Conservation (phyloP, 495 filamentous ascomycete species). For the Talaromyces proteolyticus region DNA sequence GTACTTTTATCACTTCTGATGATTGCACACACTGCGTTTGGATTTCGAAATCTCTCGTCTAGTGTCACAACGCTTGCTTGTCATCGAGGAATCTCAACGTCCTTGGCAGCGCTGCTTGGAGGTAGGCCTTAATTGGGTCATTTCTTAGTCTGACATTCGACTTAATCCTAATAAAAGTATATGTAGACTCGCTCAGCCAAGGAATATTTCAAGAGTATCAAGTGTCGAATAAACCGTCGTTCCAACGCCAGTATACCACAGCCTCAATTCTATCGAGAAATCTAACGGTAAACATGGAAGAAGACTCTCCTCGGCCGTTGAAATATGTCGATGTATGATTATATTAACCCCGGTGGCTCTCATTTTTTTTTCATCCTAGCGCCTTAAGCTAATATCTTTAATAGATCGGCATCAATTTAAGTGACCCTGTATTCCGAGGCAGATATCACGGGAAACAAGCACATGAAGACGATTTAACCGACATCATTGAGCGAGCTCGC, state of each 20-base stretch:
- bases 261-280: neutral
- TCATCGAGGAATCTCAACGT: neutral
- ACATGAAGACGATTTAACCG: conserved; percentile 73
- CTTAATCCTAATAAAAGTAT: neutral
- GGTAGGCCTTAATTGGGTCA: neutral
- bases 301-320: conserved; percentile 20
- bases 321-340: conserved; percentile 38
- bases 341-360: neutral
- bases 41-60: neutral
- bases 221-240: neutral
- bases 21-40: neutral
- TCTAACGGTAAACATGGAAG: conserved; percentile 23
- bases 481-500: conserved; percentile 68
- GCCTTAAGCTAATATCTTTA: neutral
- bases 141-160: too few relatives aligned
- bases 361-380: neutral
- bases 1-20: neutral
- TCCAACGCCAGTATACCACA: neutral
- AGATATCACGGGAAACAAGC: conserved; percentile 74
- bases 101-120: neutral
- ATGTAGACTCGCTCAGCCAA: neutral
- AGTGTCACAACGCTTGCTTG: neutral
- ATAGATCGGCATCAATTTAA: conserved; percentile 88
- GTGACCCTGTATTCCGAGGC: conserved; percentile 80
- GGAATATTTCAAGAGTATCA: neutral